These are phyloP conservation scores for Phytopythium chamaehyphon DNA, from an alignment of 352 stramenopile species.

Conservation along the genomic window DNA sequence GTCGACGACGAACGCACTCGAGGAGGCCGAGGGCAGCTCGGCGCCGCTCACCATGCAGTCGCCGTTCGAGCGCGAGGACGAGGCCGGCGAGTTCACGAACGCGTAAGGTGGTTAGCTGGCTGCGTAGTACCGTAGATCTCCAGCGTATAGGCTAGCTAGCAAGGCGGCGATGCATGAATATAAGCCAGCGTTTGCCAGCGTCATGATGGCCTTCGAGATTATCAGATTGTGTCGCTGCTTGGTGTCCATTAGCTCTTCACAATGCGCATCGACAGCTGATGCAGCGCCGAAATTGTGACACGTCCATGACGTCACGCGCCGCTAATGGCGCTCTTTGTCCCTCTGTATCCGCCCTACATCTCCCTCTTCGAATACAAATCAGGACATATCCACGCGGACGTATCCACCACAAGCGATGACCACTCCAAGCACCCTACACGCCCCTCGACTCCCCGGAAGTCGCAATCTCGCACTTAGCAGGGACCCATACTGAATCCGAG, in stretches of 20 bases:
- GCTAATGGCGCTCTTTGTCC: constrained; percentile 4
- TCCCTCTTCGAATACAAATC: neutral
- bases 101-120: constrained; percentile 1
- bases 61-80: constrained; percentile 7
- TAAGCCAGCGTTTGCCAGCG: neutral
- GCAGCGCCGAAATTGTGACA: neutral
- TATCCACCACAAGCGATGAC: too few species aligned
- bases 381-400: too few species aligned
- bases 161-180: neutral
- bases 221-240: too few species aligned
- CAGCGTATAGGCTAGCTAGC: too few species aligned
- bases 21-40: neutral
- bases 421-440: neutral
- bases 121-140: too few species aligned
- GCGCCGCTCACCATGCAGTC: constrained; percentile 1
- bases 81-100: constrained; percentile 26
- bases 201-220: too few species aligned
- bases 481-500: too few species aligned
- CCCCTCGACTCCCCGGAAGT: neutral
- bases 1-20: constrained; percentile 5
- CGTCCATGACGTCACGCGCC: constrained; percentile 20
- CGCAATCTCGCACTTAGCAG: too few species aligned
- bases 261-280: too few species aligned
- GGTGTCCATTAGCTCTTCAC: too few species aligned
- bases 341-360: too few species aligned